Evolutionary conservation across 345 rosid species (phyloP).

Genomic region (Excoecaria cochinchinensis): DNA sequence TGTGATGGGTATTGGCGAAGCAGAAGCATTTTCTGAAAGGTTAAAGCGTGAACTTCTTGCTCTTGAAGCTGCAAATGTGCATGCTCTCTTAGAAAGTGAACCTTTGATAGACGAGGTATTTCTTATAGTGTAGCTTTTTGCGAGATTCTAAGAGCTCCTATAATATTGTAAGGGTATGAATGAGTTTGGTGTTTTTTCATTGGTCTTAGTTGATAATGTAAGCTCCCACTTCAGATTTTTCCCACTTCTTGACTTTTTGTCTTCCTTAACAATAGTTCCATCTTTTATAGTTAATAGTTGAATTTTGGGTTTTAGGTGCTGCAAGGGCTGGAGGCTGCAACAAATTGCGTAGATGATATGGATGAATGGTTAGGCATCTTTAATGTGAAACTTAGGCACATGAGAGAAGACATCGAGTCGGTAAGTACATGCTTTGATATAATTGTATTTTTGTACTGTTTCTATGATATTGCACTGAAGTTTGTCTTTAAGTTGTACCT

Average conservation of each 20-base stretch:
- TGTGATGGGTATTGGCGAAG: slow-evolving; percentile 98
- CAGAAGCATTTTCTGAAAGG: slow-evolving; percentile 98
- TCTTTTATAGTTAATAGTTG: slow-evolving; percentile 4
- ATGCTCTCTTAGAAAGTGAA: slow-evolving; percentile 97
- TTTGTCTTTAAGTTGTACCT: slow-evolving; percentile 5
- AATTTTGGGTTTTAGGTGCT: slow-evolving; percentile 58
- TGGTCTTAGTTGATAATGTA: background rate
- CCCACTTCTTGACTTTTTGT: background rate
- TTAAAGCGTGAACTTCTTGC: slow-evolving; percentile 97
- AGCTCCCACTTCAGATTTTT: background rate
- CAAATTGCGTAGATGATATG: slow-evolving; percentile 92
- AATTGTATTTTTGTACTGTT: slow-evolving; percentile 10
- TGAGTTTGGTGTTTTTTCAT: background rate
- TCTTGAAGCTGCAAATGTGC: slow-evolving; percentile 98
- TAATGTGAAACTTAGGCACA: slow-evolving; percentile 95
- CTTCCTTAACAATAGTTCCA: background rate
- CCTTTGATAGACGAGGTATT: slow-evolving; percentile 86
- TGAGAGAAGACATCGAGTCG: slow-evolving; percentile 98
- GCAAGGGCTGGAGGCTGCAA: slow-evolving; percentile 94
- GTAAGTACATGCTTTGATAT: slow-evolving; percentile 38
- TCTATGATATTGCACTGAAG: slow-evolving; percentile 13
- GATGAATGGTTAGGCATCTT: slow-evolving; percentile 98
- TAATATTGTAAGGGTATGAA: background rate
- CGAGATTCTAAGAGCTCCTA: background rate
- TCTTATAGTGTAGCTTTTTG: background rate